phyloP scores from a whole-genome alignment of 345 rosid species.

The Gossypium australe region DNA sequence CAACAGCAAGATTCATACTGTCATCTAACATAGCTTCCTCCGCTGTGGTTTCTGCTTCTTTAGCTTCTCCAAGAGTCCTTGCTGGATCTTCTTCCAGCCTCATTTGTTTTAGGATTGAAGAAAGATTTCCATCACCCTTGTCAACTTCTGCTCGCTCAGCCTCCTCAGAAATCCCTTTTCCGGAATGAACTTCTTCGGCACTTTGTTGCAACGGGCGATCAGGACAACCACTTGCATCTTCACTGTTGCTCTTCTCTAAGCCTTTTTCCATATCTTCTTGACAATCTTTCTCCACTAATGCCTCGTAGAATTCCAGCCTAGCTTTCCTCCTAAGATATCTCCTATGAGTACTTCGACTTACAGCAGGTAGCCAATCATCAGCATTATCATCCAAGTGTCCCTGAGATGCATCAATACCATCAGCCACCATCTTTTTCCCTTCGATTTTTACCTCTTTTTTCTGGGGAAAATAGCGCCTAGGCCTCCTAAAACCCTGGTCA shows the following conservation, averaged over 20 bases:
- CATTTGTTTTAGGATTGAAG: slow-evolving; percentile 55
- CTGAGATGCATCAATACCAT: slow-evolving; percentile 85
- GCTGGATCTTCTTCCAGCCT: slow-evolving; percentile 62
- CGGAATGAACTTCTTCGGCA: slow-evolving; percentile 21
- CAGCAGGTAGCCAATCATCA: slow-evolving; percentile 88
- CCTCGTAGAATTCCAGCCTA: slow-evolving; percentile 46
- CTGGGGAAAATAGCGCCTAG: slow-evolving; percentile 46
- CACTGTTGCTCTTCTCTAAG: slow-evolving; percentile 18
- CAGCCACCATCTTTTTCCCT: slow-evolving; percentile 82
- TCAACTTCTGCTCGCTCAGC: slow-evolving; percentile 18
- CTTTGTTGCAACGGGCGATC: slow-evolving; percentile 20
- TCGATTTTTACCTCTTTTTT: slow-evolving; percentile 58
- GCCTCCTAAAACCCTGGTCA: slow-evolving; percentile 35
- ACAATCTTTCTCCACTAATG: slow-evolving; percentile 19
- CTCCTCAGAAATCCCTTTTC: slow-evolving; percentile 28
- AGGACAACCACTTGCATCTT: slow-evolving; percentile 9
- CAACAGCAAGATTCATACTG: slow-evolving; percentile 21
- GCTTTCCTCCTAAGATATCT: slow-evolving; percentile 76
- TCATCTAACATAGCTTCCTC: slow-evolving; percentile 5
- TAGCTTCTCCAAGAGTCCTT: slow-evolving; percentile 34
- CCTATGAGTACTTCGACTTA: slow-evolving; percentile 84
- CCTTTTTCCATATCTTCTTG: slow-evolving; percentile 9
- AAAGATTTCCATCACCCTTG: slow-evolving; percentile 34
- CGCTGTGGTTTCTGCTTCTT: neutral
- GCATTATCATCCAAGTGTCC: slow-evolving; percentile 57